Evolutionary conservation across 2,329 filamentous ascomycete genomes (phyloP).

Genomic region (Ilyonectria robusta): DNA sequence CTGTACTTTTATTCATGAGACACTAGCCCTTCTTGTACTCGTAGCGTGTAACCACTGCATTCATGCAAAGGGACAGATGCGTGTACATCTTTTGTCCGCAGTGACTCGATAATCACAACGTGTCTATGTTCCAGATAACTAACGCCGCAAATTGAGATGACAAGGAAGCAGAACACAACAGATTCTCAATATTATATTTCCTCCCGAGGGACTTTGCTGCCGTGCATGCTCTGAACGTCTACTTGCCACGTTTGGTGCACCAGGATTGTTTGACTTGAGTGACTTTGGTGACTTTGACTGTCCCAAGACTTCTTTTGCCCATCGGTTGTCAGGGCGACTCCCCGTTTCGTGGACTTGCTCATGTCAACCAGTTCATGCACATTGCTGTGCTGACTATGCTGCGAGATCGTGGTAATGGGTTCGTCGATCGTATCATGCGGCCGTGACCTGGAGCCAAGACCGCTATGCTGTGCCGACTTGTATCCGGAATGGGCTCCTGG

Average conservation of each 20-base stretch:
- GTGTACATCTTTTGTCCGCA: conserved; percentile 1
- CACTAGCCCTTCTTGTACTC: too few species aligned
- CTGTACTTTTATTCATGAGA: not conserved
- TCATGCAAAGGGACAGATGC: not conserved
- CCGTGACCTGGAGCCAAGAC: conserved; percentile 27
- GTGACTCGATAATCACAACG: not conserved
- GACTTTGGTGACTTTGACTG: conserved; percentile 42
- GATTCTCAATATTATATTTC: not conserved
- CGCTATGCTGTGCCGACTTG: conserved; percentile 38
- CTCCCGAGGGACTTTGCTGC: conserved; percentile 5
- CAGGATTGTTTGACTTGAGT: conserved; percentile 49
- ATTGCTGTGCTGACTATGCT: conserved; percentile 31
- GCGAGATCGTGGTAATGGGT: conserved; percentile 11
- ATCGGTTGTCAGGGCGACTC: not conserved
- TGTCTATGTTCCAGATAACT: not conserved
- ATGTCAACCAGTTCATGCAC: conserved; percentile 37
- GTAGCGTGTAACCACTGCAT: too few species aligned
- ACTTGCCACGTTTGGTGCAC: conserved; percentile 50
- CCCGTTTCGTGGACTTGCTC: conserved; percentile 18
- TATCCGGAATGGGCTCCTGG: conserved; percentile 33
- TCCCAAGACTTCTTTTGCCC: conserved; percentile 36
- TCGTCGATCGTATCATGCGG: conserved; percentile 5
- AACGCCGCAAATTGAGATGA: not conserved
- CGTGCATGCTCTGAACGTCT: conserved; percentile 42
- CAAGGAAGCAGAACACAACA: too few species aligned